Conservation (phyloP, 78 protist species). For the Chrysochromulina parva region DNA sequence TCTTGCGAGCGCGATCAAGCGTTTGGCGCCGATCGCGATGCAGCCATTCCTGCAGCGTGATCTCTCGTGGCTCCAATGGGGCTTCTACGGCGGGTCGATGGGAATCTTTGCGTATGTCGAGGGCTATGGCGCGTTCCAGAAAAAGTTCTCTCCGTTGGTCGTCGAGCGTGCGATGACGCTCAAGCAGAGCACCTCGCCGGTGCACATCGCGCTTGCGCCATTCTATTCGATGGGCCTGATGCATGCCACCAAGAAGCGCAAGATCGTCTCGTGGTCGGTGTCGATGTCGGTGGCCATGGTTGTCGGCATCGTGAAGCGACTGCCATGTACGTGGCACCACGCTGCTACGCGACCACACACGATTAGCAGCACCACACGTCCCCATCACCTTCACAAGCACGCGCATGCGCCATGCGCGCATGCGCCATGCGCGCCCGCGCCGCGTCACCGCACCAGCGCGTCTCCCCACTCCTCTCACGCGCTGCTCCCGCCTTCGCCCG, state of each 20-base stretch:
- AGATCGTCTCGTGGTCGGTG: not conserved
- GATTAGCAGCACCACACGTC: too few species aligned
- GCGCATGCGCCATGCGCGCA: too few species aligned
- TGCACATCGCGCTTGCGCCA: not conserved
- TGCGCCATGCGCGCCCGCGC: too few species aligned
- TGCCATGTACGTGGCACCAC: too few species aligned
- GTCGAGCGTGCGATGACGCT: slow-evolving; percentile 1
- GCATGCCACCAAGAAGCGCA: slow-evolving; percentile 2
- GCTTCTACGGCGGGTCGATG: not conserved
- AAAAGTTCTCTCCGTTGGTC: slow-evolving; percentile 8
- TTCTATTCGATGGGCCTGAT: slow-evolving; percentile 18
- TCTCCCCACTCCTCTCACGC: too few species aligned
- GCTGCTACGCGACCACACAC: too few species aligned
- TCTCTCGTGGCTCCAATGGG: not conserved
- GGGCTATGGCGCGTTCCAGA: slow-evolving; percentile 20
- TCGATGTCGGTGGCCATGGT: not conserved
- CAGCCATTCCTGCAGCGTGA: not conserved
- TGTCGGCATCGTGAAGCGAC: not conserved
- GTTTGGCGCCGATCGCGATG: slow-evolving; percentile 7
- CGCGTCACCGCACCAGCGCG: too few species aligned
- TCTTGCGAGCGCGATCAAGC: not conserved
- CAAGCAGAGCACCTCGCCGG: not conserved
- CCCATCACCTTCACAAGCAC: too few species aligned
- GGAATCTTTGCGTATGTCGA: not conserved
- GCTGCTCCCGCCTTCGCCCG: too few species aligned